Conservation (phyloP, 768 basidiomycete genomes). For the Rhizopogon salebrosus region DNA sequence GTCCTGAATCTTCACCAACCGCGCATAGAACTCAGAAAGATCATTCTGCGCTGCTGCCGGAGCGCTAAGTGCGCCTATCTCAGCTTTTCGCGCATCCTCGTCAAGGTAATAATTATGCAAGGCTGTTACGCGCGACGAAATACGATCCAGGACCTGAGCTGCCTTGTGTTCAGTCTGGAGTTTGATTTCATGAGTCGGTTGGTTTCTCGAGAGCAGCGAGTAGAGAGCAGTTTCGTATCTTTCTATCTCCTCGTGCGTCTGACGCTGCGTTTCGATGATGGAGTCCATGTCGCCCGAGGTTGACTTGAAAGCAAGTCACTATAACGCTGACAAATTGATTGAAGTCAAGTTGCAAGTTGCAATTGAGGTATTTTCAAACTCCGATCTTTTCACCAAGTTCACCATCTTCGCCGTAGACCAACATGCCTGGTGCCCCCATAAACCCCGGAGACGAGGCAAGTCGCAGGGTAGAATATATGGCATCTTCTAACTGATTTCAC, state of each 20-base stretch:
- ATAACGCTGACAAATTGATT: constrained; percentile 3
- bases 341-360: constrained; percentile 1
- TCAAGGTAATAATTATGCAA: constrained; percentile 77
- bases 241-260: constrained; percentile 94
- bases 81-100: constrained; percentile 62
- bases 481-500: neutral
- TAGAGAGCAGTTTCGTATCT: constrained; percentile 85
- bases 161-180: constrained; percentile 86
- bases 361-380: constrained; percentile 55
- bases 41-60: constrained; percentile 54
- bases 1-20: constrained; percentile 94
- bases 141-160: constrained; percentile 81
- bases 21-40: constrained; percentile 91
- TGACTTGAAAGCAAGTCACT: too few species aligned
- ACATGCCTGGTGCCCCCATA: constrained; percentile 65
- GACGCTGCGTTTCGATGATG: constrained; percentile 87
- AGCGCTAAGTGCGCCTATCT: constrained; percentile 58
- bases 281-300: constrained; percentile 73
- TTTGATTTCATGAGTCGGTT: constrained; percentile 54
- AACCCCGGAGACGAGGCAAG: constrained; percentile 81
- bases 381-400: constrained; percentile 39
- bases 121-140: constrained; percentile 60
- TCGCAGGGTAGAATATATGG: constrained; percentile 8
- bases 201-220: constrained; percentile 68
- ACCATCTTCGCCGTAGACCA: constrained; percentile 20